Evolutionary conservation across 169 alveolate species (phyloP), one percentile per base, ranked within the genome.

Genomic region (Cryptosporidium bovis): DNA sequence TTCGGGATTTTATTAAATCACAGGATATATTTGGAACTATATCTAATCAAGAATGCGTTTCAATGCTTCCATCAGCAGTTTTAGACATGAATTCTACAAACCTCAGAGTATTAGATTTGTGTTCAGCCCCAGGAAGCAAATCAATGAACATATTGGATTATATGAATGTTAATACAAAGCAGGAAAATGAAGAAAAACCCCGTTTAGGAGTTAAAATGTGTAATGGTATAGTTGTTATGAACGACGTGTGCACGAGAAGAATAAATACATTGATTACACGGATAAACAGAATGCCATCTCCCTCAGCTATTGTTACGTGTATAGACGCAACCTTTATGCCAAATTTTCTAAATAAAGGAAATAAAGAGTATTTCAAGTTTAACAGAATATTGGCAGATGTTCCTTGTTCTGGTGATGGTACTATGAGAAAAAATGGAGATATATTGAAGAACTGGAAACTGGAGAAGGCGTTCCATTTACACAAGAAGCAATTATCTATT

Each of bases 331-430:
- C 83, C 4, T 69, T 51, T 16, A 51, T 69, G 34, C 83, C 83
- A 5, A 91, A 90, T 44, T 93, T 93, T 71, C 96, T 96, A 18
- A 31, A 46, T 7, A 50, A 82, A 3, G 82, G 90, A 3, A 67
- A 66, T 33, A 83, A 83, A 65, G 64, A 18, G 16, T 60, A 58
- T 53, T 94, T 94, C 40, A 92, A 89, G 53, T 96, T 95, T 55
- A 98, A 96, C 85, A 93, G 96, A 20, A 94, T 96, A 15, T 91
- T 96, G 51, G 96, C 98, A 89, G 99, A 98, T 84, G 98, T 97
- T 1, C 99, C 99, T 16, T 98, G 99, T 87, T 93, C 98, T 66
- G 97, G 99, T 3, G 99, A 98, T 87, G 99, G 99, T 18, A 98
- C 99, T 4, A 87, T 96, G 64, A 93, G 99, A 84, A 98, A 98